Evolutionary conservation across 306 rosid species (phyloP).

Genomic region (Dalbergia cultrata): DNA sequence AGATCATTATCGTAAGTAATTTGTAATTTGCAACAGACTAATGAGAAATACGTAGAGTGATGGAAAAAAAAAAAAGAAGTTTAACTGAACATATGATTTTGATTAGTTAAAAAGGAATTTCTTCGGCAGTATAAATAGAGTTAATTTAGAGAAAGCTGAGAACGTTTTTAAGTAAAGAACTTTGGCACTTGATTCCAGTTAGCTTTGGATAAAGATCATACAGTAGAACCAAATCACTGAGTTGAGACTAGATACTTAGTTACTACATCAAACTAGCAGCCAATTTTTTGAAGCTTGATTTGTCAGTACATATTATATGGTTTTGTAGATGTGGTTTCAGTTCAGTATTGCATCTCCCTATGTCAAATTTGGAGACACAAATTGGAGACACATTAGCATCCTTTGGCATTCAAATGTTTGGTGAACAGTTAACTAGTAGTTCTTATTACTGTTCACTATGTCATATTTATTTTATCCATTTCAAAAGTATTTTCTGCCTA

Average conservation of each 20-base stretch:
- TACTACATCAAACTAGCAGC: constrained; percentile 24
- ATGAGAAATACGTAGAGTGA: constrained; percentile 8
- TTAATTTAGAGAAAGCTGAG: not conserved
- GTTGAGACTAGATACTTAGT: constrained; percentile 27
- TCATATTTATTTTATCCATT: constrained; percentile 9
- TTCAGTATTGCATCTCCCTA: constrained; percentile 6
- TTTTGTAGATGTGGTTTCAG: not conserved
- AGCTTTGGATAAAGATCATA: constrained; percentile 10
- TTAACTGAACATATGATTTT: constrained; percentile 15
- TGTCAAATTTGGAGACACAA: constrained; percentile 32
- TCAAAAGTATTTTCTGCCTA: constrained; percentile 8
- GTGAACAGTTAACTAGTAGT: not conserved
- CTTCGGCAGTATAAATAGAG: not conserved
- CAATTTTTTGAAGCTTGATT: constrained; percentile 9
- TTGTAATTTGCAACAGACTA: constrained; percentile 10
- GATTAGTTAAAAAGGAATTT: constrained; percentile 8
- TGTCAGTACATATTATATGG: constrained; percentile 16
- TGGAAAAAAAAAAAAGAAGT: constrained; percentile 22
- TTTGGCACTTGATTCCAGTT: not conserved
- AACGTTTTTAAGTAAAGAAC: not conserved
- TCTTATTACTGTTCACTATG: constrained; percentile 6
- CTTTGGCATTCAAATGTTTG: constrained; percentile 19
- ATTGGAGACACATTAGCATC: not conserved
- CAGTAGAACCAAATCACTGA: constrained; percentile 20
- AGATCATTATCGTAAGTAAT: constrained; percentile 7